phyloP scores from a whole-genome alignment of 129 eudicot genomes.

The Pseudognaphalium luteoalbum region DNA sequence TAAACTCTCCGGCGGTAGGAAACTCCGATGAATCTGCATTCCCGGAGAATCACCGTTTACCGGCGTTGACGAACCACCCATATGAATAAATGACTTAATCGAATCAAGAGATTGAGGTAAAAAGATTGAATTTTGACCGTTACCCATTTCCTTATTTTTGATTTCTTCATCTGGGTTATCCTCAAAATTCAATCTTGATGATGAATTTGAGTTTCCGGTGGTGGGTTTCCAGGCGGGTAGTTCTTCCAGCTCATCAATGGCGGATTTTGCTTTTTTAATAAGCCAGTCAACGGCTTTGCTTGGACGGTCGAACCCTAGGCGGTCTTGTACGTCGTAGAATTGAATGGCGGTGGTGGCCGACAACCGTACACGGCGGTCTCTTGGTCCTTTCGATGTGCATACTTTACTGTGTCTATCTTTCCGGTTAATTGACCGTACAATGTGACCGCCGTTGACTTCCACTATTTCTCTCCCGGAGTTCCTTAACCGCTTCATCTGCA shows the following conservation, averaged over 20 bases:
- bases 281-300: slow-evolving; percentile 83
- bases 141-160: slow-evolving; percentile 9
- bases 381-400: slow-evolving; percentile 73
- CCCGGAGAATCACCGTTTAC: slow-evolving; percentile 13
- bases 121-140: slow-evolving; percentile 31
- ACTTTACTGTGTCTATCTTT: slow-evolving; percentile 78
- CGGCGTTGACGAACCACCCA: slow-evolving; percentile 45
- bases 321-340: slow-evolving; percentile 75
- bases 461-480: slow-evolving; percentile 52
- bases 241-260: slow-evolving; percentile 71
- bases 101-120: slow-evolving; percentile 72
- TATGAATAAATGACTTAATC: slow-evolving; percentile 70
- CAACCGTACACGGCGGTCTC: slow-evolving; percentile 68
- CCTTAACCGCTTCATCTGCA: slow-evolving; percentile 44
- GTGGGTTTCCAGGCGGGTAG: slow-evolving; percentile 66
- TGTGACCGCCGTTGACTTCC: slow-evolving; percentile 80
- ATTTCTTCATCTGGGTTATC: slow-evolving; percentile 27
- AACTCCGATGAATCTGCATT: slow-evolving; percentile 39
- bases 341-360: slow-evolving; percentile 77
- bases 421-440: slow-evolving; percentile 67
- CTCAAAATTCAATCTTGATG: slow-evolving; percentile 20
- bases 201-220: neutral
- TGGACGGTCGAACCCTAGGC: slow-evolving; percentile 67
- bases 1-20: slow-evolving; percentile 39
- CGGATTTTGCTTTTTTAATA: slow-evolving; percentile 61